Evolutionary conservation across 1,284 basidiomycete genomes (phyloP).

Genomic region (Boletus smithii): DNA sequence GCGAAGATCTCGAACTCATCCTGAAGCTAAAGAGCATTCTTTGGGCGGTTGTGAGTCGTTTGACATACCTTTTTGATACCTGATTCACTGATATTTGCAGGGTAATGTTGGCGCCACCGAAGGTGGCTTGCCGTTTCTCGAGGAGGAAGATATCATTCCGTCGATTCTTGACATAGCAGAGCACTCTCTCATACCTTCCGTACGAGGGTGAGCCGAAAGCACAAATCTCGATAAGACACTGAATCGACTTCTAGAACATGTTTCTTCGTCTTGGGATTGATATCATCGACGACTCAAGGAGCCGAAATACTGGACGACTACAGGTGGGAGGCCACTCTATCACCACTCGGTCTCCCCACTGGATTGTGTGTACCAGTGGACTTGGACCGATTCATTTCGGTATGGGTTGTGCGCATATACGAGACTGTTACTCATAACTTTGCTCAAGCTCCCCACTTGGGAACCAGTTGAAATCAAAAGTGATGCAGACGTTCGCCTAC

Average conservation of each 20-base stretch:
- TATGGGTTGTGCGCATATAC: conserved; percentile 41
- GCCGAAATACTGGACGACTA: conserved; percentile 86
- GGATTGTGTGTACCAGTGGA: conserved; percentile 88
- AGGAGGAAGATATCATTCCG: conserved; percentile 91
- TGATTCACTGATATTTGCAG: conserved; percentile 40
- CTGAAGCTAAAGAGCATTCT: conserved; percentile 91
- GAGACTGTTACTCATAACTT: background rate
- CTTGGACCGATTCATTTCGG: conserved; percentile 75
- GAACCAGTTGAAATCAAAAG: conserved; percentile 45
- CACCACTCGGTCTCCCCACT: conserved; percentile 84
- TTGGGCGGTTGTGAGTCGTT: conserved; percentile 84
- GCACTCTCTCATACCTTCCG: conserved; percentile 83
- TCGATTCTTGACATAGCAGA: conserved; percentile 90
- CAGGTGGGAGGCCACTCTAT: conserved; percentile 88
- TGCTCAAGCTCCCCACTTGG: conserved; percentile 77
- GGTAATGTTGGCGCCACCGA: conserved; percentile 92
- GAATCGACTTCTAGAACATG: conserved; percentile 65
- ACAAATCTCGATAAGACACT: conserved; percentile 1
- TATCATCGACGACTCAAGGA: conserved; percentile 72
- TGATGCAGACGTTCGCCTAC: conserved; percentile 48
- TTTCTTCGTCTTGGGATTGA: conserved; percentile 89
- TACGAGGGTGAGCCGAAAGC: conserved; percentile 75
- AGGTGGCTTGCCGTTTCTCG: conserved; percentile 89
- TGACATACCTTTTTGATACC: background rate
- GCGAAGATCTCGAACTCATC: conserved; percentile 79